Percentiles rank a stretch among this genome's conserved stretches.
Conservation (phyloP, 2,329 filamentous ascomycete species). For the Ascochyta rabiei region DNA sequence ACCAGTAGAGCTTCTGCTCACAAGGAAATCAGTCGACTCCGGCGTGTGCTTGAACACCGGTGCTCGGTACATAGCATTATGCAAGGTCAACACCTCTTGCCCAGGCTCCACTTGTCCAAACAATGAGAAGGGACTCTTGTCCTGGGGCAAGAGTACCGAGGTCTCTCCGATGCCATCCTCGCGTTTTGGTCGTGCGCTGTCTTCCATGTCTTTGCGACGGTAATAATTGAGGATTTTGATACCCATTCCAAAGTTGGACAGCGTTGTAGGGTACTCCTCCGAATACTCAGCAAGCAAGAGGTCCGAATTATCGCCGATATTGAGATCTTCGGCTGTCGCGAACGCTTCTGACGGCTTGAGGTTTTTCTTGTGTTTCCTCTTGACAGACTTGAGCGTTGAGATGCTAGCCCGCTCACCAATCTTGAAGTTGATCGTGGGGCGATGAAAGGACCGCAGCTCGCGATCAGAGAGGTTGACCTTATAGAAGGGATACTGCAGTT, state of each 20-base stretch:
- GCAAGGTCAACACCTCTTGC: conserved; percentile 86
- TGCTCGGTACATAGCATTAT: conserved; percentile 94
- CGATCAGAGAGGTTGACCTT: conserved; percentile 77
- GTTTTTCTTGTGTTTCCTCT: conserved; percentile 79
- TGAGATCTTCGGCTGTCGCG: conserved; percentile 78
- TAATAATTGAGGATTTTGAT: conserved; percentile 97
- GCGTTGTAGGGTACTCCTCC: conserved; percentile 86
- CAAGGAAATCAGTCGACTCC: conserved; percentile 81
- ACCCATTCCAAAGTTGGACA: conserved; percentile 98
- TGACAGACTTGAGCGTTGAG: conserved; percentile 70
- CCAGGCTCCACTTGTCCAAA: conserved; percentile 93
- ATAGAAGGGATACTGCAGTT: conserved; percentile 95
- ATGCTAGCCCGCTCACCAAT: conserved; percentile 74
- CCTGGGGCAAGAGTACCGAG: conserved; percentile 85
- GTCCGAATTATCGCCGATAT: conserved; percentile 85
- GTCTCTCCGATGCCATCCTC: conserved; percentile 80
- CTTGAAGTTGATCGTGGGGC: conserved; percentile 76
- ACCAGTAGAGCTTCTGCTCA: conserved; percentile 81
- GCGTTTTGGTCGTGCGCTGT: conserved; percentile 74
- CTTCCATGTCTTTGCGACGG: conserved; percentile 78
- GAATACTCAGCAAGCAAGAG: conserved; percentile 93
- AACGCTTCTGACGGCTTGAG: conserved; percentile 81
- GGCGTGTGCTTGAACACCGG: conserved; percentile 88
- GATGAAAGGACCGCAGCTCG: conserved; percentile 81
- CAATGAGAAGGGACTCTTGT: conserved; percentile 93